A percentile compares a stretch with the other conserved stretches of the same genome.
Conservation (phyloP, 352 stramenopile genomes). For the Halophytophthora batemanensis region DNA sequence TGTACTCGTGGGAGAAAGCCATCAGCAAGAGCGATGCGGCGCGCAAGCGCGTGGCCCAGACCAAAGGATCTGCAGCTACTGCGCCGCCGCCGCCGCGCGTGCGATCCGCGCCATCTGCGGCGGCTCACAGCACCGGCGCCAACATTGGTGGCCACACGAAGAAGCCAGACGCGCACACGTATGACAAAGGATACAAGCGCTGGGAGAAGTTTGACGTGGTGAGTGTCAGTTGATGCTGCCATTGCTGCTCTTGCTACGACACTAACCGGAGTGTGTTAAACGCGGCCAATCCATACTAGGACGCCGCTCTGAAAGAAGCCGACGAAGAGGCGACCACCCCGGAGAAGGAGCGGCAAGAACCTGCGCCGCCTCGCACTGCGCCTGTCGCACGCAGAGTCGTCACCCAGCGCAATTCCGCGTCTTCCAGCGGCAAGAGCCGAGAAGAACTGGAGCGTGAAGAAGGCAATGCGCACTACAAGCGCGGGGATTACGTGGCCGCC, state of each 20-base stretch:
- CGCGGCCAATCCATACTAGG: constrained; percentile 16
- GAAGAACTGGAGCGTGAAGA: constrained; percentile 85
- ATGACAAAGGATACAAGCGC: constrained; percentile 89
- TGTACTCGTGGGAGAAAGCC: constrained; percentile 77
- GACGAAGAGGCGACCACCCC: constrained; percentile 14
- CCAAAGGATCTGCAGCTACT: constrained; percentile 7
- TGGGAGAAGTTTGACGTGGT: constrained; percentile 90
- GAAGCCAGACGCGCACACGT: constrained; percentile 64
- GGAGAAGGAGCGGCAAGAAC: background rate
- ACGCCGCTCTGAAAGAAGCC: constrained; percentile 43
- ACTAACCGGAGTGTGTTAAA: no score
- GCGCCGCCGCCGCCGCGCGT: constrained; percentile 17
- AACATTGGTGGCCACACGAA: constrained; percentile 12
- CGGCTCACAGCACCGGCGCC: background rate
- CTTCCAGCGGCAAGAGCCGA: constrained; percentile 22
- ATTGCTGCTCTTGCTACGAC: background rate
- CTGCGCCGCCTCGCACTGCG: background rate
- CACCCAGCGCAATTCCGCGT: background rate
- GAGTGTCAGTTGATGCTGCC: constrained; percentile 2
- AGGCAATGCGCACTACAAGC: constrained; percentile 91
- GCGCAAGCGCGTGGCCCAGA: constrained; percentile 21
- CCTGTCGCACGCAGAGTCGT: no score
- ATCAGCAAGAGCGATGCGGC: constrained; percentile 53
- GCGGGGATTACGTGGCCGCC: constrained; percentile 81
- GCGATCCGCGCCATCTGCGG: constrained; percentile 13